Base-by-base conservation (phyloP, 257 asterid genomes). In the Nicotiana knightiana region DNA sequence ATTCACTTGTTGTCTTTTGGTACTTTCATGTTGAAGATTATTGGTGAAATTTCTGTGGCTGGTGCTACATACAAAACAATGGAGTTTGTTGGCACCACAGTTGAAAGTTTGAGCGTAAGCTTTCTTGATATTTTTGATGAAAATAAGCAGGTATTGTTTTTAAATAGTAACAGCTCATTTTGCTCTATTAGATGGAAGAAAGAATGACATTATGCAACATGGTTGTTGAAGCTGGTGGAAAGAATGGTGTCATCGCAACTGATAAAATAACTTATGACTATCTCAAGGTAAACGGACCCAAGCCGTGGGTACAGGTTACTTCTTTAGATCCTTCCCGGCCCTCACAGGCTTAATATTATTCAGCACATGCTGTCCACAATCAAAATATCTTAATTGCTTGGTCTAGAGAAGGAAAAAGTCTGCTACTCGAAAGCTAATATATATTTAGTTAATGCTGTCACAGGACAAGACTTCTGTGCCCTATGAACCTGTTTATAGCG, bases 31-130 rank as follows among this genome's bases (percentile, higher is more conserved):
- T 65, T 80, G 89, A 85, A 96, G 99, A 93, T 96, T 85, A 94
- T 96, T 82, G 99, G 99, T 81, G 98, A 96, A 86, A 94, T 96
- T 76, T 94, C 98, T n/a, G 98, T 96, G 75, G 86, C 98, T 85
- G 99, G 99, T 88, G 99, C 98, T 57, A 96, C 98, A 64, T 96
- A 96, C 84, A 94, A 96, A 86, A 95, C 98, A 85, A 93, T 96
- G 99, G 98, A 96, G 83, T 96, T 96, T 84, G 92, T 96, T 53
- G 98, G 99, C 51, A 83, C 92, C 43, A 88, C 99, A 54, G 93
- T 96, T 86, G 99, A 96, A 87, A 89, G 97, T 86, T 93, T 93
- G 89, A 89, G 91, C 24, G 99, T 96, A 86, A 89, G 97, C 84
- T 26, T 39, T 76, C 2, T 82, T 77, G 46, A 70, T 4, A 39